These are phyloP conservation scores for Selenicereus undatus DNA, from an alignment of 148 eudicot species.

Conservation along the genomic window DNA sequence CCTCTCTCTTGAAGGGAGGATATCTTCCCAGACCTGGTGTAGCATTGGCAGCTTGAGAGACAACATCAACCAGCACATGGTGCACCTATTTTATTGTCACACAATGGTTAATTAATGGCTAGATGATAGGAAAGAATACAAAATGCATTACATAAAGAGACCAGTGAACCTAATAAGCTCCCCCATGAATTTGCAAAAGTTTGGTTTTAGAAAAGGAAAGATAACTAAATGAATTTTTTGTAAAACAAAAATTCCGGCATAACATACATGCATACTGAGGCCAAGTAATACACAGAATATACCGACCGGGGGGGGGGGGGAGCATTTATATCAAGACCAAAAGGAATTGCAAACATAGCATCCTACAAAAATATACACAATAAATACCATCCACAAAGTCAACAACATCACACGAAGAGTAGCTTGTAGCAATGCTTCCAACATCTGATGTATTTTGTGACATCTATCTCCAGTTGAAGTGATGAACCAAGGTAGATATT, in stretches of 20 bases:
- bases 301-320: too few relatives aligned
- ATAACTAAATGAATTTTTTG: background rate
- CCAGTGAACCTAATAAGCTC: background rate
- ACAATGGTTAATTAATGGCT: background rate
- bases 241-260: background rate
- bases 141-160: background rate
- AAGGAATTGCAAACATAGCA: background rate
- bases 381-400: background rate
- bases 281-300: background rate
- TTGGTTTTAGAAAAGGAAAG: background rate
- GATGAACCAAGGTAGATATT: background rate
- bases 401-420: background rate
- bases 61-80: slow-evolving; percentile 88
- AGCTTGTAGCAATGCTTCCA: background rate
- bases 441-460: background rate
- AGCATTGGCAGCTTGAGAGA: slow-evolving; percentile 91
- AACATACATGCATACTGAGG: background rate
- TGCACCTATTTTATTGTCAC: slow-evolving; percentile 58
- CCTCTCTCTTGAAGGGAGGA: slow-evolving; percentile 98
- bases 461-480: background rate
- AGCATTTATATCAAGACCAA: background rate
- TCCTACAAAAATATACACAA: background rate
- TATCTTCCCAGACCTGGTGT: slow-evolving; percentile 99
- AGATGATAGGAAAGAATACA: slow-evolving; percentile 6
- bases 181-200: background rate